phyloP scores from a whole-genome alignment of 176 grass and related monocot species.

The Thinopyrum elongatum region DNA sequence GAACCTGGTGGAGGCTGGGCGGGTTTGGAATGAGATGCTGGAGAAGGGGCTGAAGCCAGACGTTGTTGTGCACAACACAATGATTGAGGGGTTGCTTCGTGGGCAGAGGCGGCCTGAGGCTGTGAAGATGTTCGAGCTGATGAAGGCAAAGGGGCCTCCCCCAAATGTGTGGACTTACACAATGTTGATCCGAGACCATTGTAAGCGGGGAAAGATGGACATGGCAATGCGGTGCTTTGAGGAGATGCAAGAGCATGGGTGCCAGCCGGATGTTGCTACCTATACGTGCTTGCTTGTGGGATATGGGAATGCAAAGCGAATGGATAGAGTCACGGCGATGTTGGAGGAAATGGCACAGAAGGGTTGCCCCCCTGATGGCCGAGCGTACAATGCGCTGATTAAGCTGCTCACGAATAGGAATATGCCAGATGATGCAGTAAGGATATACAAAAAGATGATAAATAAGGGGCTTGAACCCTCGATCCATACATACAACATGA shows the following conservation, averaged over 20 bases:
- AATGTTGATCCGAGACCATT: slow-evolving; percentile 67
- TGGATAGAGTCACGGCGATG: slow-evolving; percentile 71
- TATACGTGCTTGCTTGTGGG: slow-evolving; percentile 89
- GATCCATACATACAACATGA: slow-evolving; percentile 90
- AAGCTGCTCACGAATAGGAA: slow-evolving; percentile 78
- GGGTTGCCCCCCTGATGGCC: slow-evolving; percentile 58
- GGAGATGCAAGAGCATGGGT: slow-evolving; percentile 59
- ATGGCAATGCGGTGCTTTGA: slow-evolving; percentile 59
- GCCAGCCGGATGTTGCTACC: slow-evolving; percentile 46
- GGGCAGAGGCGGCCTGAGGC: slow-evolving; percentile 75
- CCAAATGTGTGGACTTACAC: slow-evolving; percentile 82
- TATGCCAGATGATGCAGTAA: slow-evolving; percentile 69
- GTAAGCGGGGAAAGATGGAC: slow-evolving; percentile 86
- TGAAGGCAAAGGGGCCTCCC: slow-evolving; percentile 82
- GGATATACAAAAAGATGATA: slow-evolving; percentile 86
- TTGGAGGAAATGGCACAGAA: slow-evolving; percentile 66
- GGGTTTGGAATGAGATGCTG: slow-evolving; percentile 87
- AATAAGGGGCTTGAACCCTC: slow-evolving; percentile 76
- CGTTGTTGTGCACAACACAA: slow-evolving; percentile 70
- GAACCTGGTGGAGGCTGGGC: slow-evolving; percentile 72
- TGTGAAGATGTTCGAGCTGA: slow-evolving; percentile 86
- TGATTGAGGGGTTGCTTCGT: slow-evolving; percentile 74
- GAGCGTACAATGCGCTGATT: slow-evolving; percentile 78
- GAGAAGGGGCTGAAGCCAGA: slow-evolving; percentile 72
- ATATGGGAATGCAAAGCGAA: slow-evolving; percentile 69